Base-by-base conservation (phyloP, 2,329 filamentous ascomycete genomes). In the Pseudogymnoascus sp. region DNA sequence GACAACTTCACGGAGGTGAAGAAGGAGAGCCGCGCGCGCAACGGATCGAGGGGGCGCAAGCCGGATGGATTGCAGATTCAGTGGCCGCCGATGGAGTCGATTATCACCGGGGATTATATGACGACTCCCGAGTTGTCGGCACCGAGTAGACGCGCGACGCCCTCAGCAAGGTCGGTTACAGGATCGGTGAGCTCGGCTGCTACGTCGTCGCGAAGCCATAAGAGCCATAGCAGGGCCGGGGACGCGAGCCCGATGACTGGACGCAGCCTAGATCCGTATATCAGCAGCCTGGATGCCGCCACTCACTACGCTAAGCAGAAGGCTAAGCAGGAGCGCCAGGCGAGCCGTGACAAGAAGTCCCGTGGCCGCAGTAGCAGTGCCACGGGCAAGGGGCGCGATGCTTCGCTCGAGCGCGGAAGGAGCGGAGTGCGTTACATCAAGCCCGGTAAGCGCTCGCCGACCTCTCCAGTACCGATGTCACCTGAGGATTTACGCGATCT, bases 381-480 rank as follows among this genome's bases (percentile, higher is more conserved):
- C 23, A 81, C 81, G 68, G 72, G 78, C 31, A 75, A 75, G 64
- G 77, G 80, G 10, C 81, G 87, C 21, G 88, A 90, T 17, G 74
- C 75, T 10, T 91, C 90, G 0, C 84, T 88, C 67, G 88, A 89
- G 44, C 86, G 90, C 64, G 90, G 89, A 19, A 83, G 90, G 66
- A 82, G 82, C 23, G 78, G 82, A 11, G 81, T 83, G 50, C 83
- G 88, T 21, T 88, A 87, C 67, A 91, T 88, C 66, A 88, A 86
- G 71, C 85, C 89, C 17, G 84, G 87, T 11, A 96, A 96, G 76
- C 83, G 90, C 21, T 97, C 93, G 1, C 93, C 93, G 0, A 96
- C 91, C 1, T 97, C 93, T 0, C 93, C 93, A 0, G 83, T 96
- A 1, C 91, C 93, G 2, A 97, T 97, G 93, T 96, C 93, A 2